phyloP scores from a whole-genome alignment of 2,329 filamentous ascomycete genomes.

The Calonectria henricotiae region DNA sequence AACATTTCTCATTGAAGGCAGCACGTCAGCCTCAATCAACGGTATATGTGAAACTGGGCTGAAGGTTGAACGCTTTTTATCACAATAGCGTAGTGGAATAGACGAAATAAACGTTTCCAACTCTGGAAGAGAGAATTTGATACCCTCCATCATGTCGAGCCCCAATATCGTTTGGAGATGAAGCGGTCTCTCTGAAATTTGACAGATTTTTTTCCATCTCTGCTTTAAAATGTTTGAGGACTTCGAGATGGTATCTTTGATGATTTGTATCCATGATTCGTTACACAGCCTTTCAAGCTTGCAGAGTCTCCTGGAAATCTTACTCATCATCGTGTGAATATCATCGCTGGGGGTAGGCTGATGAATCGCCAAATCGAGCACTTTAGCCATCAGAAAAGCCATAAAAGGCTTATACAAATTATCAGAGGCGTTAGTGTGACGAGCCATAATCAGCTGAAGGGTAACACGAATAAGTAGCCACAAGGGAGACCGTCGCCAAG shows the following conservation, averaged over 20 bases:
- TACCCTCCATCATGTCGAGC: conserved; percentile 25
- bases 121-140: conserved; percentile 29
- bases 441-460: conserved; percentile 59
- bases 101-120: conserved; percentile 39
- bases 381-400: conserved; percentile 34
- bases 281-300: conserved; percentile 27
- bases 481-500: conserved; percentile 68
- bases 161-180: neutral
- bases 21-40: neutral
- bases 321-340: conserved; percentile 40
- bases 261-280: conserved; percentile 29
- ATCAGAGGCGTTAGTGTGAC: neutral
- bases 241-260: conserved; percentile 21
- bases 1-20: conserved; percentile 7
- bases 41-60: conserved; percentile 32
- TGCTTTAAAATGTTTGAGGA: conserved; percentile 4
- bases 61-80: neutral
- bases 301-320: conserved; percentile 36
- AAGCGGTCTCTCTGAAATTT: neutral
- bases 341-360: conserved; percentile 13
- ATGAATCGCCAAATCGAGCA: neutral
- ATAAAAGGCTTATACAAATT: conserved; percentile 44
- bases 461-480: conserved; percentile 72
- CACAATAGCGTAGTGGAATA: conserved; percentile 9
- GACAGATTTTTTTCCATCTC: conserved; percentile 38